Base-by-base conservation (phyloP, 495 filamentous ascomycete species). In the Choiromyces venosus region DNA sequence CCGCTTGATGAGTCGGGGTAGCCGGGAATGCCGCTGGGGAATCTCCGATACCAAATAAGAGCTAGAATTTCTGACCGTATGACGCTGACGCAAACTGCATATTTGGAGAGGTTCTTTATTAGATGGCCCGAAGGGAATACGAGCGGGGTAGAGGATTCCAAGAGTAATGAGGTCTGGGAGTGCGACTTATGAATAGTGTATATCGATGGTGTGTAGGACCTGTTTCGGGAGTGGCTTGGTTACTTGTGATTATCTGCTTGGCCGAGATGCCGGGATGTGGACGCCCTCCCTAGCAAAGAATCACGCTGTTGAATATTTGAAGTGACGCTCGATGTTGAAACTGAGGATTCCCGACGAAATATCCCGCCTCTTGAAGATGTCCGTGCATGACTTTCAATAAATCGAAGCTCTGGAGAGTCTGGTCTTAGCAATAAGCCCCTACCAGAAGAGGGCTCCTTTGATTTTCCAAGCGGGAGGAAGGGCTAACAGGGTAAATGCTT, bases 1-100 rank as follows among this genome's bases (percentile, higher is more conserved):
- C 90, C 69, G 86, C 85, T 69, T 88, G 87, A 25, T 84, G 87
- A n/a, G n/a, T n/a, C n/a, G n/a, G n/a, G 2, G 69, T 71, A 1
- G 79, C 38, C 16, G 70, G 72, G 68, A 37, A 79, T 1, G 85
- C 73, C 25, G 76, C 83, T 25, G 84, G 84, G 0, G 84, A 76
- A 4, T 77, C 81, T n/a, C 85, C 85, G 68, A 85, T 83, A 65
- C 91, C 87, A 86, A 92, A 87, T 18, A 92, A 83, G 52, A 87
- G 86, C n/a, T 92, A 83, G 35, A 92, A 91, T 74, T 85, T 87
- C 4, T 89, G 85, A 1, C 91, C 91, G 70, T 93, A 93, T 1
- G 89, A 88, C 0, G 90, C 91, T 10, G 90, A 91, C 1, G 91
- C 87, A 80, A 91, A 92, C 0, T 90, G 89, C 81, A 89, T 90